Conservation (phyloP, 2,329 filamentous ascomycete genomes). For the Boeremia exigua region DNA sequence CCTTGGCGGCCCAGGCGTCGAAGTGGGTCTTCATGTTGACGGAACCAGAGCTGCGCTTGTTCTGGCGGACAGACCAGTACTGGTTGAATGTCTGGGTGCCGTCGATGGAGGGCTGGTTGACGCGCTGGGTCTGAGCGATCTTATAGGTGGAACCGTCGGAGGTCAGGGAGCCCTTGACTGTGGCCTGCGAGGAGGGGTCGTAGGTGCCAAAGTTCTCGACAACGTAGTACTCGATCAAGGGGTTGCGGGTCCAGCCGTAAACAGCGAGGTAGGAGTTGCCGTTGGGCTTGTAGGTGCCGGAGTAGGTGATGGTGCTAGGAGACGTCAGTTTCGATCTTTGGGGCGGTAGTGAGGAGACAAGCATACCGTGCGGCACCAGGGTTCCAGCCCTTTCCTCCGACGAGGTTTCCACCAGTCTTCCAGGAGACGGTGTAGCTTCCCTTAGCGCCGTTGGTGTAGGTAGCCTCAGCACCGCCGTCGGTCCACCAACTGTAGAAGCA, state of each 20-base stretch:
- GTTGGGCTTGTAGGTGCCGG: conserved; percentile 41
- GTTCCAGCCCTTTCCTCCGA: conserved; percentile 66
- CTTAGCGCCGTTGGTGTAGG: conserved; percentile 61
- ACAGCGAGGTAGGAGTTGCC: conserved; percentile 59
- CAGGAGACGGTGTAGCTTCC: conserved; percentile 60
- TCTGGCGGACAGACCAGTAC: conserved; percentile 54
- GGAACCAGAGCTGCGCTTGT: conserved; percentile 39
- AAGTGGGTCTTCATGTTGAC: conserved; percentile 46
- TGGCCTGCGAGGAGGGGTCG: conserved; percentile 54
- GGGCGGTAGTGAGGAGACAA: neutral
- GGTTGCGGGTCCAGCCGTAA: conserved; percentile 64
- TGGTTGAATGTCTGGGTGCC: conserved; percentile 60
- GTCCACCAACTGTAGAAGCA: conserved; percentile 69
- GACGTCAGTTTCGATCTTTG: conserved; percentile 1
- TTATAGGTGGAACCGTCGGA: conserved; percentile 42
- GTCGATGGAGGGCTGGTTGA: conserved; percentile 57
- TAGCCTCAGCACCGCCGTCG: conserved; percentile 58
- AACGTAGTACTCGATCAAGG: conserved; percentile 60
- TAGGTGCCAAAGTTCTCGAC: conserved; percentile 61
- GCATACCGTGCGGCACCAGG: conserved; percentile 58
- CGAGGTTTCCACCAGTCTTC: conserved; percentile 61
- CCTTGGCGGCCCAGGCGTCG: conserved; percentile 42
- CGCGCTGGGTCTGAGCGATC: conserved; percentile 37
- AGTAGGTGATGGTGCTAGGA: conserved; percentile 43
- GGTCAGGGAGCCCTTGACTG: conserved; percentile 41